Evolutionary conservation across 2,329 filamentous ascomycete genomes (phyloP).

Genomic region (Hypoxylon sp.): DNA sequence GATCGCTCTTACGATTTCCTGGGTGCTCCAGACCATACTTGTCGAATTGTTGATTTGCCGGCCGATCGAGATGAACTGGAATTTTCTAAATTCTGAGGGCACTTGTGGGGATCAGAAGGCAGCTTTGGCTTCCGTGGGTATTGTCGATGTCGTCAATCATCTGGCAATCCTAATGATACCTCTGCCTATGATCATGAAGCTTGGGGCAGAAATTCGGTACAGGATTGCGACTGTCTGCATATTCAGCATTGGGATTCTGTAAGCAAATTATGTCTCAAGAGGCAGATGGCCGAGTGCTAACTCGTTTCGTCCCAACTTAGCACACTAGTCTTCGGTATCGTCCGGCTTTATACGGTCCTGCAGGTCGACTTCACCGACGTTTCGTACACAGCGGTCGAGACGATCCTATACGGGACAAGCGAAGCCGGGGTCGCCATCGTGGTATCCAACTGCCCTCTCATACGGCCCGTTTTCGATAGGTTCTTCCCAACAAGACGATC

Average conservation of each 20-base stretch:
- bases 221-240: slow-evolving; percentile 36
- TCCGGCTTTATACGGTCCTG: slow-evolving; percentile 29
- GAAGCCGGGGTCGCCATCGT: slow-evolving; percentile 46
- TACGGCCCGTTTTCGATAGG: slow-evolving; percentile 42
- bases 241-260: slow-evolving; percentile 43
- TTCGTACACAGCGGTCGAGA: slow-evolving; percentile 28
- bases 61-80: slow-evolving; percentile 53
- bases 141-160: slow-evolving; percentile 43
- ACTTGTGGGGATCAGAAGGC: slow-evolving; percentile 42
- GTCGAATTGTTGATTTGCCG: slow-evolving; percentile 40
- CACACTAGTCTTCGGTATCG: slow-evolving; percentile 35
- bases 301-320: slow-evolving; percentile 15
- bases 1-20: slow-evolving; percentile 41
- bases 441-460: slow-evolving; percentile 42
- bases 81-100: slow-evolving; percentile 19
- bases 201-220: slow-evolving; percentile 40
- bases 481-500: slow-evolving; percentile 14
- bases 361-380: slow-evolving; percentile 37
- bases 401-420: slow-evolving; percentile 39
- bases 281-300: slow-evolving; percentile 8
- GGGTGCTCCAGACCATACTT: slow-evolving; percentile 42
- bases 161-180: slow-evolving; percentile 40
- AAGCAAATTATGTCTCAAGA: slow-evolving; percentile 8
- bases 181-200: slow-evolving; percentile 37
- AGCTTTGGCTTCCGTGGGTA: slow-evolving; percentile 37